Evolutionary conservation across 306 rosid species (phyloP), one percentile per base, ranked within the genome.

Genomic region (Malus asiatica): DNA sequence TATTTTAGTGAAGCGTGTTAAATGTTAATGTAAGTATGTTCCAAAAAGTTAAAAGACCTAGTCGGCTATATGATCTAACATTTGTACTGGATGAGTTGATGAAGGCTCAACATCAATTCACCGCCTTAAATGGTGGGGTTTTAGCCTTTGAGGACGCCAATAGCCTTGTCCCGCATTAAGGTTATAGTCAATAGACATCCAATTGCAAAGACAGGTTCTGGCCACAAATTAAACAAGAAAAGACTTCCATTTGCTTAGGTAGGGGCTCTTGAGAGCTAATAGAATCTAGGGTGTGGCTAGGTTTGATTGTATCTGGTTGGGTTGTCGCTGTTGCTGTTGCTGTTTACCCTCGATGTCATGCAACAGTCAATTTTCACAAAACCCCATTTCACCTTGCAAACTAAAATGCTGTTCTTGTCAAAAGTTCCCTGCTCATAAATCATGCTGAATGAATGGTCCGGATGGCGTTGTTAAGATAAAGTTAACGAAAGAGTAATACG

Each of bases 271-370:
- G 32, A 61, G 19, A 61, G 9, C 32, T 14, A 27, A 61, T 27
- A 16, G 40, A 44, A 52, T 19, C 55, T 61, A 57, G 71, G 6
- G 45, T 10, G 42, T 32, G 45, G 77, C 66, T 70, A 62, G 71
- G 70, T 22, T 71, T 53, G 67, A n/a, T n/a, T 57, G 27, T 20
- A 29, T 27, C 15, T n/a, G 13, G 1, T 9, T 61, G 15, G 27
- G 27, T 25, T 60, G 71, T 61, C 23, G 62, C 63, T 79, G 76
- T 58, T 77, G 75, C 71, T 81, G 12, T 15, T 65, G 74, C 71
- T 71, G 66, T 76, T 81, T 90, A 85, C 91, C 91, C 85, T 87
- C 83, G 15, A 22, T 69, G 58, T 71, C 75, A 85, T 78, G 93
- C 91, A 90, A 90, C 78, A 51, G 13, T 19, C 22, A 68, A 67